Conservation (phyloP, 2,329 filamentous ascomycete species). For the Venturia aucupariae region DNA sequence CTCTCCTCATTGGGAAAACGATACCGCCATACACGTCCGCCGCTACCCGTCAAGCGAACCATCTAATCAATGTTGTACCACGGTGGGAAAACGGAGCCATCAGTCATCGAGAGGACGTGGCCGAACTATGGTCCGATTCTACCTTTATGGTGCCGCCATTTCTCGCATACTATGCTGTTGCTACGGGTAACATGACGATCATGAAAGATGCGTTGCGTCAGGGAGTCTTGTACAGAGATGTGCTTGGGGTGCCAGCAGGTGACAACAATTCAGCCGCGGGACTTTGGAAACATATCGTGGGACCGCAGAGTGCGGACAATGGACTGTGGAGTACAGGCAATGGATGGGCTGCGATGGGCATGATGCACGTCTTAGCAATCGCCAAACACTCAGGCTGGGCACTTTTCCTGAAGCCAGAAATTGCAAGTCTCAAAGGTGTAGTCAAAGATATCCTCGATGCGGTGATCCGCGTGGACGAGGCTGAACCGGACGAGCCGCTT, state of each 20-base stretch:
- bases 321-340: constrained; percentile 41
- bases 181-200: constrained; percentile 26
- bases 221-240: constrained; percentile 33
- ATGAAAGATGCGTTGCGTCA: constrained; percentile 32
- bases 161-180: constrained; percentile 38
- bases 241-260: constrained; percentile 21
- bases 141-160: constrained; percentile 42
- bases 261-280: background rate
- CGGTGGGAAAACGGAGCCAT: constrained; percentile 39
- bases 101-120: constrained; percentile 34
- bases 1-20: constrained; percentile 34
- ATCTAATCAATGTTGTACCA: constrained; percentile 32
- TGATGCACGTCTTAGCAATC: constrained; percentile 38
- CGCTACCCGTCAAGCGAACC: constrained; percentile 31
- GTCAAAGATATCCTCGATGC: constrained; percentile 29
- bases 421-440: constrained; percentile 22
- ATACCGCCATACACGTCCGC: constrained; percentile 28
- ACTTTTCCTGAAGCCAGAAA: constrained; percentile 15
- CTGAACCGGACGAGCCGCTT: constrained; percentile 25
- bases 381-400: constrained; percentile 20
- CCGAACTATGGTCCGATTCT: constrained; percentile 42
- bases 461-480: constrained; percentile 23
- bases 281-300: constrained; percentile 40
- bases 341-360: constrained; percentile 40
- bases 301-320: constrained; percentile 26